Evolutionary conservation across 441 rosid genomes (phyloP).

Genomic region (Capsella rubella): DNA sequence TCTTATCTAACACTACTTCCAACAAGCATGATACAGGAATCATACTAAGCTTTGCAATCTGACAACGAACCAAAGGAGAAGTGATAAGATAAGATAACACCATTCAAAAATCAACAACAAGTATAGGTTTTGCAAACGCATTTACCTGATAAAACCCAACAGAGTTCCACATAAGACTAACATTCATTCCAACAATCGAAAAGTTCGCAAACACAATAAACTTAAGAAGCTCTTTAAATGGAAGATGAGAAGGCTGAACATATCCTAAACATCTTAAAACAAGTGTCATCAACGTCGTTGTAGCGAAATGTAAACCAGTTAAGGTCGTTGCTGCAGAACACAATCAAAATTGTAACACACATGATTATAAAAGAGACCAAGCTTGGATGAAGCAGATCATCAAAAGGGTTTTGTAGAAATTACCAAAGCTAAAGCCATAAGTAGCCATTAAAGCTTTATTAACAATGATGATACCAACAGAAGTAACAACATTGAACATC

Average conservation of each 20-base stretch:
- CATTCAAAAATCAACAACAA: conserved; percentile 31
- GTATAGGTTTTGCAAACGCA: not conserved
- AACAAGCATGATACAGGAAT: conserved; percentile 77
- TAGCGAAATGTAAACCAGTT: conserved; percentile 73
- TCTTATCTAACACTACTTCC: conserved; percentile 69
- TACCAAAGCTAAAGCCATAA: conserved; percentile 77
- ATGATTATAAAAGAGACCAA: not conserved
- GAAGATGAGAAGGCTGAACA: conserved; percentile 71
- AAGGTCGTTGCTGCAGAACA: conserved; percentile 65
- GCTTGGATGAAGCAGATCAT: not conserved
- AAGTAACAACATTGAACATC: conserved; percentile 80
- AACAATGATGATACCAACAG: conserved; percentile 73
- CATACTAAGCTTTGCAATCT: conserved; percentile 82
- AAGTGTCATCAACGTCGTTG: conserved; percentile 62
- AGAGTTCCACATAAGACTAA: conserved; percentile 80
- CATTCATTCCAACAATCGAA: conserved; percentile 79
- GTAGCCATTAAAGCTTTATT: conserved; percentile 79
- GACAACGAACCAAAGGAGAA: conserved; percentile 30
- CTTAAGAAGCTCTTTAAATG: conserved; percentile 61
- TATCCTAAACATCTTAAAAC: conserved; percentile 68
- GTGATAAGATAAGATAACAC: conserved; percentile 4
- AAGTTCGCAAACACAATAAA: conserved; percentile 65
- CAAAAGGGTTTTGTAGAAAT: not conserved
- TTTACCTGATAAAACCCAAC: conserved; percentile 79
- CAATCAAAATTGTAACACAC: not conserved